Base-by-base conservation (phyloP, 2,329 filamentous ascomycete genomes). In the Monosporascus sp. region DNA sequence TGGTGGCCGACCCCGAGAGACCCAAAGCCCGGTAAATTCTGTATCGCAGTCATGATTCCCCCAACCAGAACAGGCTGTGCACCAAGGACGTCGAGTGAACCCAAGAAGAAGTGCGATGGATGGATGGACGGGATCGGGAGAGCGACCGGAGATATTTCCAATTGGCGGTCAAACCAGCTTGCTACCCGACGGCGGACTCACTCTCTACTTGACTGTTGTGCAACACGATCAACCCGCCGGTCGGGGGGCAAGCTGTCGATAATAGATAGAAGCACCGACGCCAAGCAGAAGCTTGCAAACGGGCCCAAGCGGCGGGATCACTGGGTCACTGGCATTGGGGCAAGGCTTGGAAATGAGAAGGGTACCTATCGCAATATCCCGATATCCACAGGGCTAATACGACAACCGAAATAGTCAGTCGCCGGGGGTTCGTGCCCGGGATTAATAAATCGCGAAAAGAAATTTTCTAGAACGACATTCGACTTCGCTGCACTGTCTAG, bases 41-140 rank as follows among this genome's bases (percentile, higher is more conserved):
- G 65, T 46, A 72, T 65, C 24, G 71, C 70, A 46, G 72, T 62
- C 73, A 74, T 75, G 49, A 48, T 60, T 55, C 11, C 31, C 31
- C 31, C 31, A 35, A 35, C 31, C 31, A 14, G 31, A 35, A 31
- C 28, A 31, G 11, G 31, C 31, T 35, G 5, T 35, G 31, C 4
- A 35, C 31, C 9, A 18, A 44, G 22, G 26, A 18, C 14, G 22
- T 15, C 41, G 20, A 44, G 20, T 14, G 41, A 44, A 44, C 41
- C 14, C 6, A 44, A 18, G 8, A 20, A 3, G 20, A 24, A 14
- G 14, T 8, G 14, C 14, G 41, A 24, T 44, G 41, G n/a, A 44
- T 8, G 5, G 11, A 44, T 26, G 7, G 20, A 7, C 14, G 20
- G 22, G 14, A 15, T 18, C n/a, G 14, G 41, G 41, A 41, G 38